A percentile compares a stretch with the other conserved stretches of the same genome.
These are phyloP conservation scores for Wickerhamomyces queroliae DNA, from an alignment of 805 yeast genomes.

Conservation along the genomic window DNA sequence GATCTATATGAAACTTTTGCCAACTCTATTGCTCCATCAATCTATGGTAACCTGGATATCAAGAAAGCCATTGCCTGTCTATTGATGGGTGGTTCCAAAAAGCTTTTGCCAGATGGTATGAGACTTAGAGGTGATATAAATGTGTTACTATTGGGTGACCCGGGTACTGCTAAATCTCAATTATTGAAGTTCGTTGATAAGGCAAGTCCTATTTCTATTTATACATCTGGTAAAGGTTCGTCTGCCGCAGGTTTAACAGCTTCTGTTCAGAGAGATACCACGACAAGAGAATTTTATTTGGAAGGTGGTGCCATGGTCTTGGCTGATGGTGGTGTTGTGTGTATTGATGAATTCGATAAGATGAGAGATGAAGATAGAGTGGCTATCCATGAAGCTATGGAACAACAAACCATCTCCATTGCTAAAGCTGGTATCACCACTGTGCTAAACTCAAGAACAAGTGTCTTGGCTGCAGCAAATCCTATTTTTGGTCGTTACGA, in stretches of 20 bases:
- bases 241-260: constrained; percentile 99
- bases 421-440: constrained; percentile 99
- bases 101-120: constrained; percentile 92
- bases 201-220: constrained; percentile 89
- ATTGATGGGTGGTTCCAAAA: constrained; percentile 91
- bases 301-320: constrained; percentile 99
- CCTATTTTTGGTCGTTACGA: constrained; percentile 97
- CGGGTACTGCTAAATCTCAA: constrained; percentile 99
- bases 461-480: constrained; percentile 96
- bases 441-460: constrained; percentile 89
- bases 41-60: constrained; percentile 89
- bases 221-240: constrained; percentile 98
- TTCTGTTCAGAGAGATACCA: constrained; percentile 87
- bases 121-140: constrained; percentile 95
- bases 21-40: constrained; percentile 90
- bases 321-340: constrained; percentile 98
- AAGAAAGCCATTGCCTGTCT: constrained; percentile 91
- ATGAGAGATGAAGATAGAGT: constrained; percentile 99
- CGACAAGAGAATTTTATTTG: constrained; percentile 83
- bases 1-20: constrained; percentile 83
- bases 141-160: constrained; percentile 91
- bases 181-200: constrained; percentile 91
- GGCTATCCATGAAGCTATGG: constrained; percentile 99
- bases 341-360: constrained; percentile 98
- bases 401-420: constrained; percentile 96